A percentile compares a stretch with the other conserved stretches of the same genome.
Conservation (phyloP, 1,139 yeast genomes). For the Scheffersomyces insectosa region DNA sequence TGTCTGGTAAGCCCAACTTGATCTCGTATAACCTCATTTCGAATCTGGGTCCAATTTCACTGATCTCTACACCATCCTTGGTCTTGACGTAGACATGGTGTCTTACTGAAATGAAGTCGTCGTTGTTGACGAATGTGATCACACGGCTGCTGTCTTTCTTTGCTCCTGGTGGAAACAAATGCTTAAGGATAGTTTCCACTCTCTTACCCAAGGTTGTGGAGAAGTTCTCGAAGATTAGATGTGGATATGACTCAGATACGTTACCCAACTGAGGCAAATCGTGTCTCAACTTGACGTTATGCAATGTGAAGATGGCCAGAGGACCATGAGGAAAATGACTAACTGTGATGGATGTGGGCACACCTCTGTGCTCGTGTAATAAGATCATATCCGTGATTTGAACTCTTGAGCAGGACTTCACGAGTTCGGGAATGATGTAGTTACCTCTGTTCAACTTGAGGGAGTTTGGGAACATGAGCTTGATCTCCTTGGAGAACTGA, state of each 20-base stretch:
- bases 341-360: slow-evolving; percentile 88
- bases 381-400: slow-evolving; percentile 81
- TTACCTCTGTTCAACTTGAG: slow-evolving; percentile 92
- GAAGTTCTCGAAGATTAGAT: slow-evolving; percentile 88
- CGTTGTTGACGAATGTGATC: slow-evolving; percentile 84
- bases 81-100: slow-evolving; percentile 94
- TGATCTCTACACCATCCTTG: slow-evolving; percentile 83
- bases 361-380: slow-evolving; percentile 96
- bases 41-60: slow-evolving; percentile 98
- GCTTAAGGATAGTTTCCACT: slow-evolving; percentile 77
- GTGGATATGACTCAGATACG: slow-evolving; percentile 90
- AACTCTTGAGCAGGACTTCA: slow-evolving; percentile 70
- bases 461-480: slow-evolving; percentile 85
- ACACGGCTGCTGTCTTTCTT: slow-evolving; percentile 87
- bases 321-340: slow-evolving; percentile 99
- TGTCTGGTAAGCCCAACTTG: slow-evolving; percentile 86
- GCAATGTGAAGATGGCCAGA: slow-evolving; percentile 89
- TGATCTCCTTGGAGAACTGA: slow-evolving; percentile 92
- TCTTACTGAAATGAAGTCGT: slow-evolving; percentile 89
- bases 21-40: slow-evolving; percentile 93
- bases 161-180: slow-evolving; percentile 96
- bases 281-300: slow-evolving; percentile 91
- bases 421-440: slow-evolving; percentile 81
- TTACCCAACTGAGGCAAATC: slow-evolving; percentile 87
- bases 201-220: slow-evolving; percentile 82